These are phyloP conservation scores for Urostyla sp. DNA, from an alignment of 73 alveolate genomes.

Conservation along the genomic window DNA sequence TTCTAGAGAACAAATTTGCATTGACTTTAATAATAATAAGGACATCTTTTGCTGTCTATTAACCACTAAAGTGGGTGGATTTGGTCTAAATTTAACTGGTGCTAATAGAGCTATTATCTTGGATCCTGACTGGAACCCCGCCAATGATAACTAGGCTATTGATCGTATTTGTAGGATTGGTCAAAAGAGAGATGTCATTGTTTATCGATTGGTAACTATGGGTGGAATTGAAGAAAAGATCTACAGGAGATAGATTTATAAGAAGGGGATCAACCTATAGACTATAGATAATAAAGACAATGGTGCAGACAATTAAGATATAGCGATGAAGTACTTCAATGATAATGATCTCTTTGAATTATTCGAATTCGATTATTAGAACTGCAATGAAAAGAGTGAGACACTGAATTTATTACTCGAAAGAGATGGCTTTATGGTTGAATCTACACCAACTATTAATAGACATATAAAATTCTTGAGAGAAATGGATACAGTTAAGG, in stretches of 20 bases:
- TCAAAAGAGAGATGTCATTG: slow-evolving; percentile 78
- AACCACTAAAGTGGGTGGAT: slow-evolving; percentile 84
- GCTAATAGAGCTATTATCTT: slow-evolving; percentile 82
- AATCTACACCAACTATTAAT: slow-evolving; percentile 31
- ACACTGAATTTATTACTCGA: slow-evolving; percentile 44
- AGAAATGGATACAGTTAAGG: slow-evolving; percentile 6
- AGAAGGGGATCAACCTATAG: slow-evolving; percentile 60
- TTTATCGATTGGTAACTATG: slow-evolving; percentile 75
- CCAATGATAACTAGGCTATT: slow-evolving; percentile 83
- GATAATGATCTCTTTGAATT: slow-evolving; percentile 60
- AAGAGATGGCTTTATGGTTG: slow-evolving; percentile 45
- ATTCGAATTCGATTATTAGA: slow-evolving; percentile 47
- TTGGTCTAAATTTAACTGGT: slow-evolving; percentile 80
- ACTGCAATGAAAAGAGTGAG: neutral
- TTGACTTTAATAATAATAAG: slow-evolving; percentile 69
- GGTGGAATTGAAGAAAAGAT: slow-evolving; percentile 82
- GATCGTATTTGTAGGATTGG: slow-evolving; percentile 83
- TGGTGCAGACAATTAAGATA: slow-evolving; percentile 42
- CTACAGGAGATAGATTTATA: slow-evolving; percentile 69
- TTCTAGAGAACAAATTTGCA: slow-evolving; percentile 70
- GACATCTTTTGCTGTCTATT: slow-evolving; percentile 58
- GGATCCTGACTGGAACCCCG: slow-evolving; percentile 91
- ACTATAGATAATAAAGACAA: slow-evolving; percentile 55
- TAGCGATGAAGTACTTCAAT: slow-evolving; percentile 51
- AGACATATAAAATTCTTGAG: slow-evolving; percentile 36